Conservation (phyloP, 2,329 filamentous ascomycete species). For the Chaetomium olivaceum region DNA sequence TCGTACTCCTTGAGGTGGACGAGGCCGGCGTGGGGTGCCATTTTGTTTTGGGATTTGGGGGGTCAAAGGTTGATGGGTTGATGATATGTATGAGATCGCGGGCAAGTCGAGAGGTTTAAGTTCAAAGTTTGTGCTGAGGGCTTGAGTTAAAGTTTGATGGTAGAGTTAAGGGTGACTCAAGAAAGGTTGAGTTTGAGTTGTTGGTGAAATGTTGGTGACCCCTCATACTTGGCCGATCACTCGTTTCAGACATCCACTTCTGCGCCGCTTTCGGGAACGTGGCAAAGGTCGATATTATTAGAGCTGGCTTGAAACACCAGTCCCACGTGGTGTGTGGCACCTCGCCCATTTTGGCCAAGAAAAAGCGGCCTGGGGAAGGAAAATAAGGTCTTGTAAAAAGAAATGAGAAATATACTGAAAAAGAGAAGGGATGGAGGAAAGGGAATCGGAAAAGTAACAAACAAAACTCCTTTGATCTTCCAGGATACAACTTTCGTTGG, state of each 20-base stretch:
- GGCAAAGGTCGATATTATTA: neutral
- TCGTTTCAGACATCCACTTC: constrained; percentile 1
- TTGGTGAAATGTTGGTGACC: neutral
- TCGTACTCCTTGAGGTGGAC: constrained; percentile 16
- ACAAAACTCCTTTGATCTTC: no score
- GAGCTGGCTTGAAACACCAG: neutral
- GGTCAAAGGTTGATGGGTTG: neutral
- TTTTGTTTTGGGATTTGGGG: neutral
- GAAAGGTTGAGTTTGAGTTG: neutral
- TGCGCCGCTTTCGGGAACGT: constrained; percentile 5
- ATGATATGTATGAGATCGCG: neutral
- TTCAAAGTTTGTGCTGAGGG: neutral
- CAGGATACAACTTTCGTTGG: no score
- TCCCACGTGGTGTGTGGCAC: constrained; percentile 2
- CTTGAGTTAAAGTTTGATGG: no score
- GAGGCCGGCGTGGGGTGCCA: constrained; percentile 17
- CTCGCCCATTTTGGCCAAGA: neutral
- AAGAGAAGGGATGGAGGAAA: no score
- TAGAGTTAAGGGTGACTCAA: neutral
- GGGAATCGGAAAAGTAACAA: no score
- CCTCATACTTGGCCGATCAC: neutral
- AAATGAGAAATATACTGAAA: no score
- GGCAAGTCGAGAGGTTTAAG: neutral
- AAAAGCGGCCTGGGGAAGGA: neutral
- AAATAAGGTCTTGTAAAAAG: no score